phyloP scores from a whole-genome alignment of 306 rosid species.

The Gillenia trifoliata region DNA sequence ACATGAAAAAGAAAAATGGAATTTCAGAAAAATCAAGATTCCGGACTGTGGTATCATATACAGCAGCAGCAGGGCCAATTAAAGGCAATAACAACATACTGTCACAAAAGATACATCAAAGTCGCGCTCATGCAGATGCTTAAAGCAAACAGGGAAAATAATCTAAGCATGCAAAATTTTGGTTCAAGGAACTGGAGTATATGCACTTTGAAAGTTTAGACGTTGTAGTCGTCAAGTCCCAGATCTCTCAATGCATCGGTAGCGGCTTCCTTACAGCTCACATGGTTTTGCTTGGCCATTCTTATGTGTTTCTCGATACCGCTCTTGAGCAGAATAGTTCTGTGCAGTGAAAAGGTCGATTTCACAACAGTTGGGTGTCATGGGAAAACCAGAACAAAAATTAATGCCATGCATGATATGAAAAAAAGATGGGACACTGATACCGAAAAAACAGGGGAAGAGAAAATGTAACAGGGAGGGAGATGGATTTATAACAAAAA shows the following conservation, averaged over 20 bases:
- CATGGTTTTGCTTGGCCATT: conserved; percentile 74
- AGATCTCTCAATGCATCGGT: conserved; percentile 87
- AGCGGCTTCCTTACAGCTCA: conserved; percentile 77
- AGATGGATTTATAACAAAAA: conserved; percentile 1
- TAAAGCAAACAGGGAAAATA: not conserved
- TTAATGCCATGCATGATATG: not conserved
- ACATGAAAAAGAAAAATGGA: not conserved
- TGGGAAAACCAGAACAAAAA: not conserved
- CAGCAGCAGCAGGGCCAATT: not conserved
- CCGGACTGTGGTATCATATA: not conserved
- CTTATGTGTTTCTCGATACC: conserved; percentile 75
- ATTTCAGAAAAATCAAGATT: not conserved
- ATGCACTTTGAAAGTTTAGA: not conserved
- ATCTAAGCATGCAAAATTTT: not conserved
- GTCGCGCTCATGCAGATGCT: not conserved
- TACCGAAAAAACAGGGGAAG: no score
- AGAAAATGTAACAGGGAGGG: not conserved
- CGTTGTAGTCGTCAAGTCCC: conserved; percentile 72
- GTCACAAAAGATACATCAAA: not conserved
- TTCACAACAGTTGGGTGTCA: not conserved
- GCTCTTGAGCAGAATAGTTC: conserved; percentile 59
- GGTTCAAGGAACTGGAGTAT: not conserved
- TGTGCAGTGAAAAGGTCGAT: conserved; percentile 27
- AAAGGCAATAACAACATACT: not conserved
- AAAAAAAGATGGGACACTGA: not conserved